Percentiles rank a stretch among this genome's conserved stretches.
These are phyloP conservation scores for Psilocybe azurescens DNA, from an alignment of 768 basidiomycete species.

Conservation along the genomic window DNA sequence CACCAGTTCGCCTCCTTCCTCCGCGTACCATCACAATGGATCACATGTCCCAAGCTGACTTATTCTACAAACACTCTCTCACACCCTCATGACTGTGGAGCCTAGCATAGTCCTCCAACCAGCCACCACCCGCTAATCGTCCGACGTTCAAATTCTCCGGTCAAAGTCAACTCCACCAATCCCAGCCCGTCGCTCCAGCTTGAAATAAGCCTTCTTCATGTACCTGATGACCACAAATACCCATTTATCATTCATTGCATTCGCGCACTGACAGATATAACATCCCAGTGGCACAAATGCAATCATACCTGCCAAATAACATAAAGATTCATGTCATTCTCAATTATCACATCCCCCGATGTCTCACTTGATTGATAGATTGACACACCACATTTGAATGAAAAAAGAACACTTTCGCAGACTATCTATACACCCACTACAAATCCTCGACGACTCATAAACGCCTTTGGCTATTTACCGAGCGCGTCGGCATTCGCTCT, in stretches of 20 bases:
- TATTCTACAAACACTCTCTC: constrained; percentile 21
- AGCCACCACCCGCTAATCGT: constrained; percentile 1
- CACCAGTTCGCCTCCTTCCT: constrained; percentile 13
- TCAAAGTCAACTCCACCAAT: constrained; percentile 1
- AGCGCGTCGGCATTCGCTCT: constrained; percentile 7
- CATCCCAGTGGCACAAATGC: neutral
- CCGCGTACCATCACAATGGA: constrained; percentile 8
- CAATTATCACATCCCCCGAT: constrained; percentile 8
- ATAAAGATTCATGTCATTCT: constrained; percentile 17
- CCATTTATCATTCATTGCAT: no score
- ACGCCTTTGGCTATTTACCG: constrained; percentile 7
- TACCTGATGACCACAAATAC: no score
- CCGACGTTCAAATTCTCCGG: neutral
- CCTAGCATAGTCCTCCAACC: constrained; percentile 1
- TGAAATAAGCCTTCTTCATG: neutral
- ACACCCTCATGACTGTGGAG: constrained; percentile 45
- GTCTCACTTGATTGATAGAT: constrained; percentile 25
- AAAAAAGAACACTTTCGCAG: constrained; percentile 4
- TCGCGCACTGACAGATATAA: neutral
- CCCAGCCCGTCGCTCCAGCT: neutral
- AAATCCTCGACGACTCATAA: neutral
- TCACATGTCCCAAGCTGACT: constrained; percentile 5
- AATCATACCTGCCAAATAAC: constrained; percentile 6
- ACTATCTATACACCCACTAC: constrained; percentile 1
- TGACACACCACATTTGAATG: constrained; percentile 22